Conservation (phyloP, 2,329 filamentous ascomycete genomes). For the Talaromyces islandicus region DNA sequence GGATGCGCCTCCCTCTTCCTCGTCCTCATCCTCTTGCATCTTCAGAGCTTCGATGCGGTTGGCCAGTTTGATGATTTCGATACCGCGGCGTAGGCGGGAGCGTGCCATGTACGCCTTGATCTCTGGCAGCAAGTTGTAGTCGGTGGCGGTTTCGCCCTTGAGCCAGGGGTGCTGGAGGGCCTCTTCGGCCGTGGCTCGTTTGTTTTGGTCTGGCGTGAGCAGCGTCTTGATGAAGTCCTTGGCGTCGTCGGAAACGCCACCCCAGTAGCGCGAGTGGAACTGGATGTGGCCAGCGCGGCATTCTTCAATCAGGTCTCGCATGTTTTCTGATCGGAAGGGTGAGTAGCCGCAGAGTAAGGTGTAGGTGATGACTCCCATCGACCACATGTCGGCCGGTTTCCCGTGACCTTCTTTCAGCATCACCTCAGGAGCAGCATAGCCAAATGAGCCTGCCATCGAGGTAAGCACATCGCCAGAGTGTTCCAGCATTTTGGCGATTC, state of each 20-base stretch:
- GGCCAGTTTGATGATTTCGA: slow-evolving; percentile 91
- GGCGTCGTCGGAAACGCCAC: slow-evolving; percentile 88
- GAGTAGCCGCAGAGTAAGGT: slow-evolving; percentile 97
- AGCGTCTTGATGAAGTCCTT: slow-evolving; percentile 88
- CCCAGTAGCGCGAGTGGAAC: slow-evolving; percentile 98
- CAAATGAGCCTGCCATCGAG: slow-evolving; percentile 97
- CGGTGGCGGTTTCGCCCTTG: slow-evolving; percentile 81
- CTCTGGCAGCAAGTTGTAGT: slow-evolving; percentile 96
- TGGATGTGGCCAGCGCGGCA: slow-evolving; percentile 77
- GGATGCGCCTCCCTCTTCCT: slow-evolving; percentile 66
- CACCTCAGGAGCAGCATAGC: slow-evolving; percentile 94
- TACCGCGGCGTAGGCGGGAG: slow-evolving; percentile 83
- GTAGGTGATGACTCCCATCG: slow-evolving; percentile 96
- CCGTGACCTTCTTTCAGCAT: slow-evolving; percentile 98
- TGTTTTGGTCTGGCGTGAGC: slow-evolving; percentile 69
- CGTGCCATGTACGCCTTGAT: slow-evolving; percentile 91
- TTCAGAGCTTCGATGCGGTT: slow-evolving; percentile 94
- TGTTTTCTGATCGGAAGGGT: slow-evolving; percentile 90
- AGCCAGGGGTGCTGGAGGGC: slow-evolving; percentile 83
- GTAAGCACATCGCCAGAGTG: slow-evolving; percentile 85
- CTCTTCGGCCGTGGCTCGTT: slow-evolving; percentile 72
- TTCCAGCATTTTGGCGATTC: slow-evolving; percentile 97
- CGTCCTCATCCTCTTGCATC: slow-evolving; percentile 82
- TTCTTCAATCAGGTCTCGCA: slow-evolving; percentile 90
- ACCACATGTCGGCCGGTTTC: slow-evolving; percentile 99